Percentiles rank a stretch among this genome's conserved stretches.
Evolutionary conservation across 768 basidiomycete species (phyloP).

Genomic region (Boletellus emodensis): DNA sequence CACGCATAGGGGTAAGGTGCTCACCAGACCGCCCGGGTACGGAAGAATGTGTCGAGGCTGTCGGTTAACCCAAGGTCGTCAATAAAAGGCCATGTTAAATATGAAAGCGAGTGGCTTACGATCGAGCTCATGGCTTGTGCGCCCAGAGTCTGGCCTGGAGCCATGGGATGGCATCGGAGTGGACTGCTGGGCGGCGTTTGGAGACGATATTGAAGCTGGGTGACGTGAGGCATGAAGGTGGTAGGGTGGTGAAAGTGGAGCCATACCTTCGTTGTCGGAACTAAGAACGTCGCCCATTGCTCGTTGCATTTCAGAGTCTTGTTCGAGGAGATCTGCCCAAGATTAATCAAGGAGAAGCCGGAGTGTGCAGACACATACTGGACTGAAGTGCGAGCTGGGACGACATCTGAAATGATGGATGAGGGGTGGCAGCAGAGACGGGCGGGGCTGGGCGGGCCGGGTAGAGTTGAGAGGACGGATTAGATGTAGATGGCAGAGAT

Average conservation of each 20-base stretch:
- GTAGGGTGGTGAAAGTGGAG: not conserved
- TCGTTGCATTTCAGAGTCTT: conserved; percentile 70
- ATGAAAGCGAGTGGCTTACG: conserved; percentile 11
- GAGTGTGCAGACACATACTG: conserved; percentile 37
- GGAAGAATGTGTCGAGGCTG: conserved; percentile 31
- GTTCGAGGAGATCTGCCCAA: conserved; percentile 56
- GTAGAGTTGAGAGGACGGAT: conserved; percentile 37
- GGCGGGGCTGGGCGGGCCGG: conserved; percentile 42
- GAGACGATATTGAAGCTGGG: conserved; percentile 13
- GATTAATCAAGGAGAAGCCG: conserved; percentile 1
- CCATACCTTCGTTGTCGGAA: conserved; percentile 41
- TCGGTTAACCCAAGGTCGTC: not conserved
- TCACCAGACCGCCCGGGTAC: conserved; percentile 14
- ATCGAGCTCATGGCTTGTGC: conserved; percentile 10
- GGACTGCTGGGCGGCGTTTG: conserved; percentile 2
- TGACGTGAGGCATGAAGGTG: not conserved
- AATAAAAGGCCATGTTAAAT: not conserved
- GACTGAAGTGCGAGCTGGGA: conserved; percentile 49
- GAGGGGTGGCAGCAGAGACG: conserved; percentile 52
- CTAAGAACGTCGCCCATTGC: conserved; percentile 54
- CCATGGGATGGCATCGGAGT: conserved; percentile 1
- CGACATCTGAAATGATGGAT: conserved; percentile 51
- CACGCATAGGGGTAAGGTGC: conserved; percentile 15
- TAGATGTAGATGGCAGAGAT: conserved; percentile 17
- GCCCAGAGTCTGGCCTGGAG: conserved; percentile 6